Percentiles rank a stretch among this genome's conserved stretches.
Conservation (phyloP, 768 basidiomycete species). For the Clathrus columnatus region DNA sequence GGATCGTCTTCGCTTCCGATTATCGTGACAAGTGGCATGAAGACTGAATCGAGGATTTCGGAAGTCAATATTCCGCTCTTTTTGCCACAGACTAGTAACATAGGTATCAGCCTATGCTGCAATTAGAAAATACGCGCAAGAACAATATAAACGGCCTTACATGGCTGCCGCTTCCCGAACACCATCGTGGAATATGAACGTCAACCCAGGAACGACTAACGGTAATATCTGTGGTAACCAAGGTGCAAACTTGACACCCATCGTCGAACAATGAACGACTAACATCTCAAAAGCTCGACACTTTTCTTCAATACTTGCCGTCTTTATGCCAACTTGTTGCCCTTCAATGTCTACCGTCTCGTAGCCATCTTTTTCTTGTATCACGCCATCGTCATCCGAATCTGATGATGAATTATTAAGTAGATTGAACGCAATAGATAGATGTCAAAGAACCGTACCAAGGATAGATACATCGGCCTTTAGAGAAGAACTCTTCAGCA, state of each 20-base stretch:
- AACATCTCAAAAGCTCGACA: conserved; percentile 85
- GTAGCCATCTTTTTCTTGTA: conserved; percentile 63
- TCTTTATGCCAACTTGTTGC: conserved; percentile 66
- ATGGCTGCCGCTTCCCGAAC: conserved; percentile 71
- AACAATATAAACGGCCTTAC: conserved; percentile 58
- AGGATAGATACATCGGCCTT: conserved; percentile 73
- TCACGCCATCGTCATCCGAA: conserved; percentile 38
- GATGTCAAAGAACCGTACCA: conserved; percentile 41
- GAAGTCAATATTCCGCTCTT: conserved; percentile 52
- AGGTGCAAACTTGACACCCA: conserved; percentile 58
- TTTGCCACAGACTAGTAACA: conserved; percentile 63
- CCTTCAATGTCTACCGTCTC: conserved; percentile 74
- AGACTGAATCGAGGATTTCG: conserved; percentile 60
- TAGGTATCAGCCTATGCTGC: conserved; percentile 54
- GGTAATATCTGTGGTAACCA: conserved; percentile 66
- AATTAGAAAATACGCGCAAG: neutral
- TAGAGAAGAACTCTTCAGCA: conserved; percentile 67
- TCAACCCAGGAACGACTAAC: conserved; percentile 58
- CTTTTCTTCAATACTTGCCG: conserved; percentile 77
- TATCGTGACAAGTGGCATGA: conserved; percentile 54
- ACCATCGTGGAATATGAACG: conserved; percentile 79
- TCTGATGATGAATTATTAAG: conserved; percentile 22
- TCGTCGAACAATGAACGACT: conserved; percentile 66
- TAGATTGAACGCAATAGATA: no score
- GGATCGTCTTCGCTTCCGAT: conserved; percentile 63